These are phyloP conservation scores for Nannochloropsis gaditana DNA, from an alignment of 108 stramenopile species.

Conservation along the genomic window DNA sequence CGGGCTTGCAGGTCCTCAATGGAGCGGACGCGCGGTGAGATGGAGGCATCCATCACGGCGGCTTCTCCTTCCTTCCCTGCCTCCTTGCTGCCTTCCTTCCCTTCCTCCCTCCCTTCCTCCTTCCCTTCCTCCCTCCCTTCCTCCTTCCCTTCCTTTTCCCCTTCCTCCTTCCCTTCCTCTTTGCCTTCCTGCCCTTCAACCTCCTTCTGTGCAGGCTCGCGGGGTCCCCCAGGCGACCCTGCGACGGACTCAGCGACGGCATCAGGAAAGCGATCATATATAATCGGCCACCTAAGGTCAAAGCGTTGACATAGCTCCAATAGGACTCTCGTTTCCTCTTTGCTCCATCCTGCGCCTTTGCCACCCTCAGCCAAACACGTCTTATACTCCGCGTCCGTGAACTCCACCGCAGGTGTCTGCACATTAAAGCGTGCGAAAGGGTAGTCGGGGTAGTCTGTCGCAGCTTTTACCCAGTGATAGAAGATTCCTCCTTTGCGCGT, in stretches of 20 bases:
- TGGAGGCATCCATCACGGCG: not conserved
- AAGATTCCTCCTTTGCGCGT: not conserved
- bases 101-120: not conserved
- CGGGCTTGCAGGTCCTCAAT: conserved; percentile 7
- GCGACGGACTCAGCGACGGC: not conserved
- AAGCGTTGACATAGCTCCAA: conserved; percentile 9
- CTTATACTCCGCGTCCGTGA: not conserved
- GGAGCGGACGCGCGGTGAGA: not conserved
- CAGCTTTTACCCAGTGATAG: not conserved
- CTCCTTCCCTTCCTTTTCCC: not conserved
- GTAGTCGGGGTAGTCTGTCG: conserved; percentile 15
- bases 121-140: not conserved
- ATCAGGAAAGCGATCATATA: not conserved
- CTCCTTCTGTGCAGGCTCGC: too few species aligned
- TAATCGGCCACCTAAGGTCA: not conserved
- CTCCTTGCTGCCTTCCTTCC: not conserved
- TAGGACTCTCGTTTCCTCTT: not conserved
- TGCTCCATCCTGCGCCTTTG: not conserved
- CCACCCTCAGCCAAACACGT: not conserved
- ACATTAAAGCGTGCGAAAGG: not conserved
- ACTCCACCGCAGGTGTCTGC: not conserved
- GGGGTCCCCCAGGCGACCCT: too few species aligned
- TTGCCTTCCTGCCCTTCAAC: not conserved
- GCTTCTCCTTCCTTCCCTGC: not conserved
- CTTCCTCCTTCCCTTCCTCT: not conserved